These are phyloP conservation scores for Spergularia bocconei DNA, from an alignment of 148 eudicot genomes.

Conservation along the genomic window DNA sequence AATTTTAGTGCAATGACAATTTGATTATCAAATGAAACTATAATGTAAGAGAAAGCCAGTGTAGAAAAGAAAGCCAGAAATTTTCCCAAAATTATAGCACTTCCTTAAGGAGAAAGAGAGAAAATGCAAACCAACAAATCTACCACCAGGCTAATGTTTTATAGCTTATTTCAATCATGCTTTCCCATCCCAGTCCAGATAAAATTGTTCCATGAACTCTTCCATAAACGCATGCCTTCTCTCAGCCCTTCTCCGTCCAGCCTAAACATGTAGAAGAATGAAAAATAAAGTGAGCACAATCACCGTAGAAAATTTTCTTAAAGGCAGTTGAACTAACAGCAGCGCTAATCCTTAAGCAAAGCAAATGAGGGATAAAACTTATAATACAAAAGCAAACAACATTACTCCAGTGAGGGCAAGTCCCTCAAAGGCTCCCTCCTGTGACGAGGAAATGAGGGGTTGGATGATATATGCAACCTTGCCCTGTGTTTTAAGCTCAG, in stretches of 20 bases:
- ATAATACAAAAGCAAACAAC: too few species aligned
- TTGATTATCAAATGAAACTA: too few species aligned
- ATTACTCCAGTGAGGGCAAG: too few species aligned
- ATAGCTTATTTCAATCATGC: constrained; percentile 41
- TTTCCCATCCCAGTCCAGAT: constrained; percentile 79
- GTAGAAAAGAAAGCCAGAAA: too few species aligned
- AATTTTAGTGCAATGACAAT: too few species aligned
- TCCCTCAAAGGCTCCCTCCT: too few species aligned
- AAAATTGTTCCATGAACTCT: constrained; percentile 76
- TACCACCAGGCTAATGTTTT: neutral
- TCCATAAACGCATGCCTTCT: constrained; percentile 93
- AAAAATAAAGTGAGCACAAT: neutral
- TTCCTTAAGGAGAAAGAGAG: too few species aligned
- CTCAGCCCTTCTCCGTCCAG: constrained; percentile 82
- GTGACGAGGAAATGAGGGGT: neutral
- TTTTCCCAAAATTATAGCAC: too few species aligned
- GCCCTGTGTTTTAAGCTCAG: too few species aligned
- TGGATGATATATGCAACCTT: too few species aligned
- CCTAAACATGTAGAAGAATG: constrained; percentile 37
- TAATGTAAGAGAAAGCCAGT: too few species aligned
- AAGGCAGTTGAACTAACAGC: neutral
- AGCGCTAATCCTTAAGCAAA: neutral
- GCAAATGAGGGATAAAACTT: too few species aligned
- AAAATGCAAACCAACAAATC: neutral
- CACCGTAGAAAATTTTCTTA: neutral